Evolutionary conservation across 2,329 filamentous ascomycete genomes (phyloP).

Genomic region (Cercospora zeina): DNA sequence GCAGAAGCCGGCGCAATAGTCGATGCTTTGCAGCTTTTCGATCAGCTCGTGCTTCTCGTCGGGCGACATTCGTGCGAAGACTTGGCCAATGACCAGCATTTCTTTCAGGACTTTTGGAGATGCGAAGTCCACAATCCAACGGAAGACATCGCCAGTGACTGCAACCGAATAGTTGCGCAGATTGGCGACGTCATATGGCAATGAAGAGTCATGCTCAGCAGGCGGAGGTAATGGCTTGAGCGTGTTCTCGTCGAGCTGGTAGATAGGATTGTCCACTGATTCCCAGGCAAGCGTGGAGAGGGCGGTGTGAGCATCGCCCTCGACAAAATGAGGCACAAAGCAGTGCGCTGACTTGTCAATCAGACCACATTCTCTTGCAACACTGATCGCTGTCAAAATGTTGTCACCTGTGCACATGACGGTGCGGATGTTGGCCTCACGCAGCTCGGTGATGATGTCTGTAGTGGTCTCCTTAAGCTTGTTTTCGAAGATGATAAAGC

Average conservation of each 20-base stretch:
- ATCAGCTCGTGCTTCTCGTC: slow-evolving; percentile 98
- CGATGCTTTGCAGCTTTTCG: slow-evolving; percentile 93
- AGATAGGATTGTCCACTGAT: slow-evolving; percentile 83
- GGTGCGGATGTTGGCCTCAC: slow-evolving; percentile 77
- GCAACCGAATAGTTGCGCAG: slow-evolving; percentile 84
- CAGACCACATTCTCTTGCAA: slow-evolving; percentile 84
- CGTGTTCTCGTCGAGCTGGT: slow-evolving; percentile 74
- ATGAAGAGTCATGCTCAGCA: slow-evolving; percentile 71
- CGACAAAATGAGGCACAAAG: slow-evolving; percentile 84
- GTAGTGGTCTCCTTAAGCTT: slow-evolving; percentile 90
- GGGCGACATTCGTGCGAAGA: slow-evolving; percentile 97
- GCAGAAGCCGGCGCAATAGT: slow-evolving; percentile 94
- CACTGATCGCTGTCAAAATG: slow-evolving; percentile 93
- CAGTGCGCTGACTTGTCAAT: slow-evolving; percentile 81
- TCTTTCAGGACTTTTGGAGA: slow-evolving; percentile 74
- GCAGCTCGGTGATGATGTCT: slow-evolving; percentile 76
- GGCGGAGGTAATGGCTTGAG: slow-evolving; percentile 75
- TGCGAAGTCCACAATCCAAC: slow-evolving; percentile 93
- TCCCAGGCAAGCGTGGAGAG: slow-evolving; percentile 81
- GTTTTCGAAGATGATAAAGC: slow-evolving; percentile 98
- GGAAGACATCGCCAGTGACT: slow-evolving; percentile 89
- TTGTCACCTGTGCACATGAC: slow-evolving; percentile 99
- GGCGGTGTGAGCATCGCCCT: slow-evolving; percentile 73
- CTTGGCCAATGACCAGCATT: slow-evolving; percentile 88
- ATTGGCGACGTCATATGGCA: slow-evolving; percentile 81